Evolutionary conservation across 352 stramenopile genomes (phyloP), one percentile per base, ranked within the genome.

Genomic region (Globisporangium abappressorium): DNA sequence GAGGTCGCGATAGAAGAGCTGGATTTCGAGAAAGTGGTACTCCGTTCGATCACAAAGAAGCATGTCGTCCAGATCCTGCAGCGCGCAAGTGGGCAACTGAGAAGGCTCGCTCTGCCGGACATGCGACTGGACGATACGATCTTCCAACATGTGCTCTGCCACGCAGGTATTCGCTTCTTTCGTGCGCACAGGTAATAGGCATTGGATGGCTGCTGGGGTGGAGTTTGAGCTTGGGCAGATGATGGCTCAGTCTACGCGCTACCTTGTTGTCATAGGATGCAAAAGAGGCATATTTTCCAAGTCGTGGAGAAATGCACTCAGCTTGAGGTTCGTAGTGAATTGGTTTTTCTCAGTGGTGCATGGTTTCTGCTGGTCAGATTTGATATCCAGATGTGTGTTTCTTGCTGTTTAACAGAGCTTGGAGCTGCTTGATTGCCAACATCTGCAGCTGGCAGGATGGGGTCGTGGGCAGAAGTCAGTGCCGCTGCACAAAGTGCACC

Each of bases 351-450:
- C 30, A 33, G 30, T 33, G 30, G 3, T 33, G 30, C 30, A 5
- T 33, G 30, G 30, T 33, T 33, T 33, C 30, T 33, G 30, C 30
- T 33, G 30, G 30, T 33, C 30, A 33, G 30, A 6, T 6, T 5
- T 33, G 30, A 33, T 33, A 33, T 33, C 30, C 30, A 33, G 9
- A 5, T 43, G 11, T 43, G 36, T 12, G 30, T 43, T 43, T 43
- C 36, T 43, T 43, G 36, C 36, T 41, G 12, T 46, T 28, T 65
- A 18, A 36, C 20, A 92, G 84, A 86, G 59, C 46, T 62, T 92
- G 36, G 79, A 91, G 68, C 60, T 90, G 15, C 68, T 90, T 28
- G 79, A 91, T 62, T 92, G 82, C 43, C 72, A 83, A 2, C 72
- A 69, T 7, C 63, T 92, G 43, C 43, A 51, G 43, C 43, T 51